Evolutionary conservation across 2,329 filamentous ascomycete genomes (phyloP), one percentile per base, ranked within the genome.

Genomic region (Trematosphaeria pertusa): DNA sequence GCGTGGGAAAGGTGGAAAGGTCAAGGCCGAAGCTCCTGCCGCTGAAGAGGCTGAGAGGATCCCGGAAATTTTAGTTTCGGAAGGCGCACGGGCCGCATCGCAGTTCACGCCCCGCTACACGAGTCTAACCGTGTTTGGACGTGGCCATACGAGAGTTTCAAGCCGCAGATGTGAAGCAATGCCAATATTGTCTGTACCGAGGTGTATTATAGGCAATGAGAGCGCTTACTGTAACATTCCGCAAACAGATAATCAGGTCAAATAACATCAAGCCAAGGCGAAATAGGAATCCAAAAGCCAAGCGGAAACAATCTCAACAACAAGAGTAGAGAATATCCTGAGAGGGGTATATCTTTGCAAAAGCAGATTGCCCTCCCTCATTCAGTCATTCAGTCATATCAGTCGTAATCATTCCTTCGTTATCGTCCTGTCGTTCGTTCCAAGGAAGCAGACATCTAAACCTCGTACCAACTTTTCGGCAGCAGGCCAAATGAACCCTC

Each of bases 281-380:
- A n/a, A n/a, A n/a, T n/a, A n/a, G n/a, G n/a, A n/a, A n/a, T n/a
- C n/a, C n/a, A n/a, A n/a, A n/a, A n/a, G n/a, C n/a, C n/a, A 34
- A 42, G 47, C 33, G 43, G 18, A 43, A 24, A 31, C 39, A 37
- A 39, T 21, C 28, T 37, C 37, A 37, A 37, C 36, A 39, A 10
- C 19, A 32, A 30, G 9, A 40, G 24, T 36, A n/a, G n/a, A n/a
- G n/a, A n/a, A n/a, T 24, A 31, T 43, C 46, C 36, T 36, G 56
- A 64, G 63, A 62, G 58, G 67, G 66, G 63, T 70, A 67, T 68
- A 65, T 64, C 60, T 45, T 51, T 59, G 52, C 56, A 62, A 63
- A n/a, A n/a, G n/a, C n/a, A n/a, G n/a, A 60, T 48, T 59, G 61
- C 54, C 61, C 58, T 61, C 59, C 58, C 43, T 61, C 61, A 50